Evolutionary conservation across 345 rosid species (phyloP).

Genomic region (Noccaea bulbosa): DNA sequence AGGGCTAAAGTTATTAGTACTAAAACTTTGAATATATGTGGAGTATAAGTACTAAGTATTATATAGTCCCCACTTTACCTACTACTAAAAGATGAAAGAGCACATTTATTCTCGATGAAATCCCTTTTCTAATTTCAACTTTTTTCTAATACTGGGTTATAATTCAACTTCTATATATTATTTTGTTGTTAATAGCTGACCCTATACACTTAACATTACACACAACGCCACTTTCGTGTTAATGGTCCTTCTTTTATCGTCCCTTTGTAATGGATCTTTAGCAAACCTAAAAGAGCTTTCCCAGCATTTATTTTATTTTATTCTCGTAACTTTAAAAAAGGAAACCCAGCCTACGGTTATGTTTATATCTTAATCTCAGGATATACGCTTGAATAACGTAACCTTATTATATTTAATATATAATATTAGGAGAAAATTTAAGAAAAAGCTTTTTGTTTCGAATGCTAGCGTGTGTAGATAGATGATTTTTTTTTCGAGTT

Average conservation of each 20-base stretch:
- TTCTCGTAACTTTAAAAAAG: constrained; percentile 27
- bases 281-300: constrained; percentile 35
- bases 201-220: constrained; percentile 30
- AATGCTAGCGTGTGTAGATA: constrained; percentile 16
- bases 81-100: constrained; percentile 35
- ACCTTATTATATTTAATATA: constrained; percentile 14
- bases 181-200: constrained; percentile 35
- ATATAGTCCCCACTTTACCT: constrained; percentile 38
- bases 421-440: constrained; percentile 2
- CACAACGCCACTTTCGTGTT: constrained; percentile 23
- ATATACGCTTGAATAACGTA: constrained; percentile 21
- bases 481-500: constrained; percentile 24
- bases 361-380: constrained; percentile 32
- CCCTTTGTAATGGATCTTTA: constrained; percentile 39
- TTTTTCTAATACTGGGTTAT: constrained; percentile 9
- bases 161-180: constrained; percentile 29
- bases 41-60: constrained; percentile 12
- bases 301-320: constrained; percentile 10
- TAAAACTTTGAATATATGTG: constrained; percentile 36
- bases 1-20: constrained; percentile 25
- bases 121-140: constrained; percentile 7
- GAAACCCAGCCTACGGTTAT: constrained; percentile 26
- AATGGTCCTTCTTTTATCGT: constrained; percentile 30
- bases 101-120: constrained; percentile 31
- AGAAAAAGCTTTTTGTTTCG: constrained; percentile 23